Base-by-base conservation (phyloP, 208 protist species). In the Vickermania ingenoplastis region DNA sequence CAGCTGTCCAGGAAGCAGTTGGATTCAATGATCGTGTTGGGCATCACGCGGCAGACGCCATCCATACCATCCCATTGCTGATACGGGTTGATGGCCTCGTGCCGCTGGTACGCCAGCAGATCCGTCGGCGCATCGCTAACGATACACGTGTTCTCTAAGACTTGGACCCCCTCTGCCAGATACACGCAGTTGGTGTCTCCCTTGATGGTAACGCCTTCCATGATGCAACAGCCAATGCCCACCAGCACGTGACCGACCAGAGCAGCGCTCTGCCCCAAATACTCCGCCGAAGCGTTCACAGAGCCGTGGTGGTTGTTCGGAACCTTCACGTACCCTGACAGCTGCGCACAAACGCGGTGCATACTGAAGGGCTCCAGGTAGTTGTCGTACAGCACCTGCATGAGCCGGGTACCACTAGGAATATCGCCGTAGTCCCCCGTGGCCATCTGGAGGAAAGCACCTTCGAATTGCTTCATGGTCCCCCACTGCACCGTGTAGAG, bases 1-100 rank as follows among this genome's bases (percentile, higher is more conserved):
- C 87, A 94, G 71, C 82, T 77, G 61, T 94, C 87, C 22, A 94
- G 65, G 58, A 87, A 91, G 71, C 87, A 94, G 71, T 94, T 94
- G 13, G 73, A 61, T 66, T 94, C 83, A 59, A 94, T 77, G 31
- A 94, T 86, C 7, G 77, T 85, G 73, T 94, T 91, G 23, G 76
- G 81, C 79, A 85, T 83, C 51, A 94, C 75, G 31, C 80, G 77
- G 30, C 64, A 78, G 14, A 91, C 81, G 17, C 87, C 87, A 67
- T 83, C 69, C 79, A 90, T 89, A 31, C 81, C 81, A 41, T 94
- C 87, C 84, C 83, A 91, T 59, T 91, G 81, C 61, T 94, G 87
- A 67, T 94, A 94, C 23, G 87, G 87, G 70, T 94, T 94, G 49
- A 94, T 63, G 53, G 72, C 54, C 69, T 94, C 87, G 49, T 91